phyloP scores from a whole-genome alignment of 345 rosid species.

The Acer saccharum region DNA sequence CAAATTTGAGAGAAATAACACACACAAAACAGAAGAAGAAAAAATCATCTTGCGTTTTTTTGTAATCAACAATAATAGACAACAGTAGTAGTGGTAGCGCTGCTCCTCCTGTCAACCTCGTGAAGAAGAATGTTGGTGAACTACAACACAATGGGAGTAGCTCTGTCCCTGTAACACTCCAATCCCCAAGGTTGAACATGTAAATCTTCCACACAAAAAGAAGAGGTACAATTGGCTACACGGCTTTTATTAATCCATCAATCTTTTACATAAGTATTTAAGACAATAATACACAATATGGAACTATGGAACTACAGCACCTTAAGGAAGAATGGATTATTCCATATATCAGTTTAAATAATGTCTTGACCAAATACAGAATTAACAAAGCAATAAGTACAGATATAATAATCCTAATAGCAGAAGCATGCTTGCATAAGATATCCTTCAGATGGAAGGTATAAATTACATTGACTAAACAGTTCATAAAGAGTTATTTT shows the following conservation, averaged over 20 bases:
- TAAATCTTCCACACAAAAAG: not conserved
- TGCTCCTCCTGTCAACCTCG: not conserved
- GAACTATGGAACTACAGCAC: not conserved
- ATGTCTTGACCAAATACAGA: not conserved
- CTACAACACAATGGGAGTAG: not conserved
- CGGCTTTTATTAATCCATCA: not conserved
- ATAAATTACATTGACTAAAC: constrained; percentile 1
- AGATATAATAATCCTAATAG: not conserved
- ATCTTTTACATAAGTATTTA: not conserved
- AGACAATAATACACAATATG: not conserved
- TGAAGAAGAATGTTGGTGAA: not conserved
- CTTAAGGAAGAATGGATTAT: not conserved
- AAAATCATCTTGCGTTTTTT: not conserved
- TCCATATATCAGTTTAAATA: not conserved
- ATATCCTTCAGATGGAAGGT: not conserved
- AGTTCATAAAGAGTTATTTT: not conserved
- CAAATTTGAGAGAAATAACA: not conserved
- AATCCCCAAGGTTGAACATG: not conserved
- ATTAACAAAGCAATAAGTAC: not conserved
- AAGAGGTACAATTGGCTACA: not conserved
- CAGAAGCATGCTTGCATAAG: not conserved
- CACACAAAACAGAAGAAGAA: not conserved
- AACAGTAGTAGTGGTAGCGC: not conserved
- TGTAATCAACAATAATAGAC: not conserved
- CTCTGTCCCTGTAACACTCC: not conserved